Percentiles rank a stretch among this genome's conserved stretches.
Conservation (phyloP, 2,329 filamentous ascomycete genomes). For the Scopulariopsis brevicaulis region DNA sequence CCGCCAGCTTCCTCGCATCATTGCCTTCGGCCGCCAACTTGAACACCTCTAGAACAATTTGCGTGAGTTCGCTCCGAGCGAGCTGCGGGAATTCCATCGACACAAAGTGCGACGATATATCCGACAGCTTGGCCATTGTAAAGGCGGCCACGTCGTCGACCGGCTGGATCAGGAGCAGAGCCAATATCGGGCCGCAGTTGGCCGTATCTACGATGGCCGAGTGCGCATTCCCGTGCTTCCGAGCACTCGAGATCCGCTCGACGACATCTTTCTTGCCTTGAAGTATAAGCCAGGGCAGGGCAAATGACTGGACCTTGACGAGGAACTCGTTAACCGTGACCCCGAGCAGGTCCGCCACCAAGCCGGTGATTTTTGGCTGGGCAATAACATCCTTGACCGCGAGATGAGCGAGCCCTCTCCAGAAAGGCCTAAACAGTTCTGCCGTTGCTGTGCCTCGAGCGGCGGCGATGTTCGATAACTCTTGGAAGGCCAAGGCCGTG, state of each 20-base stretch:
- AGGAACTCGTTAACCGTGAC: slow-evolving; percentile 67
- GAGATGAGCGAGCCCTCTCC: slow-evolving; percentile 72
- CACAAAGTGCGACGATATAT: slow-evolving; percentile 60
- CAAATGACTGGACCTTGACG: slow-evolving; percentile 64
- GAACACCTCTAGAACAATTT: slow-evolving; percentile 69
- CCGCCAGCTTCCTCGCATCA: slow-evolving; percentile 41
- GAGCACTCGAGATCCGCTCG: slow-evolving; percentile 66
- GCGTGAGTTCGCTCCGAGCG: slow-evolving; percentile 62
- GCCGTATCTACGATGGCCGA: slow-evolving; percentile 38
- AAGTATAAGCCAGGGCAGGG: slow-evolving; percentile 77
- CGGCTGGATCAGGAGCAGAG: slow-evolving; percentile 47
- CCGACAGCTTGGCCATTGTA: slow-evolving; percentile 56
- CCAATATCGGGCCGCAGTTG: slow-evolving; percentile 47
- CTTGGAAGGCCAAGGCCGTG: slow-evolving; percentile 71
- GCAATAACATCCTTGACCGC: slow-evolving; percentile 72
- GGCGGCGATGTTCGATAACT: slow-evolving; percentile 56
- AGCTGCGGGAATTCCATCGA: slow-evolving; percentile 55
- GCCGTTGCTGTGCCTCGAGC: slow-evolving; percentile 48
- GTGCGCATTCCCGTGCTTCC: slow-evolving; percentile 55
- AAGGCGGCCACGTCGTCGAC: slow-evolving; percentile 47
- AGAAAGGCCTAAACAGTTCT: slow-evolving; percentile 74
- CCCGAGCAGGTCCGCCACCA: slow-evolving; percentile 70
- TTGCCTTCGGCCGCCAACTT: slow-evolving; percentile 64
- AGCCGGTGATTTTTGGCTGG: slow-evolving; percentile 70
- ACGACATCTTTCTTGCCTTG: slow-evolving; percentile 69